Conservation (phyloP, 805 yeast species). For the Saccharomycopsis synnaedendra region DNA sequence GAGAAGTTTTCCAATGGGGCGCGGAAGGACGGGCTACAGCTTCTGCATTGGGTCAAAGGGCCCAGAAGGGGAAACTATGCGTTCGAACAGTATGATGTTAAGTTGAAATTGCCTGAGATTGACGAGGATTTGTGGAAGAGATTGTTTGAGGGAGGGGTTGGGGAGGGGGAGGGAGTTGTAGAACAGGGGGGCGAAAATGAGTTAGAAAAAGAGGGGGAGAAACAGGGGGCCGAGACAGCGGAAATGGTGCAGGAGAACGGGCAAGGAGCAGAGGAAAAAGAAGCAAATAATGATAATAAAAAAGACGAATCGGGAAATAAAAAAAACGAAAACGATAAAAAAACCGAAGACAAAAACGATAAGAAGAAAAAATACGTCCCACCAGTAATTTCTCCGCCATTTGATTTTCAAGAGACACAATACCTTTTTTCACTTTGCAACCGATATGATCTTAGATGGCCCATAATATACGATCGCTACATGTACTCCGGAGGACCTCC, state of each 20-base stretch:
- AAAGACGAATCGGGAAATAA: conserved; percentile 60
- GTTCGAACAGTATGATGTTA: conserved; percentile 66
- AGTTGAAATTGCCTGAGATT: conserved; percentile 50
- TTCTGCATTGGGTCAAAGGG: conserved; percentile 86
- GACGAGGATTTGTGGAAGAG: no score
- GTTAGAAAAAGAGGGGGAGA: neutral
- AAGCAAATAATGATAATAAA: conserved; percentile 47
- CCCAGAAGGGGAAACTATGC: conserved; percentile 28
- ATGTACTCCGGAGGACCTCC: conserved; percentile 18
- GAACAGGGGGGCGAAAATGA: conserved; percentile 12
- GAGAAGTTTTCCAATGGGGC: conserved; percentile 47
- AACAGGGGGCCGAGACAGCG: neutral
- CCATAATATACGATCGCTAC: conserved; percentile 53
- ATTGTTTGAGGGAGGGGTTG: no score
- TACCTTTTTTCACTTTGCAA: conserved; percentile 66
- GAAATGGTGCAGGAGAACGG: conserved; percentile 26
- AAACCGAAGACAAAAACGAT: conserved; percentile 46
- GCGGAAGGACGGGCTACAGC: conserved; percentile 36
- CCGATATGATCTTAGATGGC: conserved; percentile 44
- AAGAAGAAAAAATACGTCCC: conserved; percentile 41
- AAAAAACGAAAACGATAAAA: conserved; percentile 55
- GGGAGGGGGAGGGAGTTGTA: neutral
- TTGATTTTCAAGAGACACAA: conserved; percentile 72
- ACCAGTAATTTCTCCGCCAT: conserved; percentile 19
- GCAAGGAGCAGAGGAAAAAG: neutral